Conservation (phyloP, 768 basidiomycete genomes). For the Wakefieldia striispora region DNA sequence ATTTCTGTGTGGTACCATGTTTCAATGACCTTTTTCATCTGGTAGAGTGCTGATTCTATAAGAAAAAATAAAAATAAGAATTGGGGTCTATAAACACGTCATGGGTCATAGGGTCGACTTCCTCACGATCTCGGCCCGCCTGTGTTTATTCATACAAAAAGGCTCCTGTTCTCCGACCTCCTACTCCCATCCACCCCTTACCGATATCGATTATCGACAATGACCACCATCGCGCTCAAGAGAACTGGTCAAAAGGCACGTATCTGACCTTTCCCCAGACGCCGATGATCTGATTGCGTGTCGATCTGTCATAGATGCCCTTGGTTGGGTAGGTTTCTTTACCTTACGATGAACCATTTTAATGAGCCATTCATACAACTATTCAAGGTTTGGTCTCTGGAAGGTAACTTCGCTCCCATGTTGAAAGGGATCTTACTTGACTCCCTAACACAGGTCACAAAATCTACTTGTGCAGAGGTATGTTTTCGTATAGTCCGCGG, state of each 20-base stretch:
- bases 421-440: neutral
- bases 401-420: slow-evolving; percentile 43
- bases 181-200: slow-evolving; percentile 10
- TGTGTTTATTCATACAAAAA: slow-evolving; percentile 7
- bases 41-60: no score
- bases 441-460: slow-evolving; percentile 46
- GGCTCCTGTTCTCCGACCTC: neutral
- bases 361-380: slow-evolving; percentile 2
- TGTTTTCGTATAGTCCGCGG: slow-evolving; percentile 13
- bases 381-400: slow-evolving; percentile 66
- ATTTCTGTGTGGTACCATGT: no score
- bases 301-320: slow-evolving; percentile 54
- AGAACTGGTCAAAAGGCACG: slow-evolving; percentile 59
- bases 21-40: no score
- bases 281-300: neutral
- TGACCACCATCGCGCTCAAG: slow-evolving; percentile 55
- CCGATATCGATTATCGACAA: slow-evolving; percentile 25
- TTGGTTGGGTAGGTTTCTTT: slow-evolving; percentile 51
- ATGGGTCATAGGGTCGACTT: slow-evolving; percentile 5
- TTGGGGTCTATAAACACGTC: slow-evolving; percentile 33
- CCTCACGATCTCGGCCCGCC: slow-evolving; percentile 12
- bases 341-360: neutral
- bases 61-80: no score
- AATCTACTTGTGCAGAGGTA: slow-evolving; percentile 58
- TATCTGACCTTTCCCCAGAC: neutral